Percentiles rank a stretch among this genome's conserved stretches.
phyloP scores from a whole-genome alignment of 179 eudicot genomes.

The Beta macrorhiza region DNA sequence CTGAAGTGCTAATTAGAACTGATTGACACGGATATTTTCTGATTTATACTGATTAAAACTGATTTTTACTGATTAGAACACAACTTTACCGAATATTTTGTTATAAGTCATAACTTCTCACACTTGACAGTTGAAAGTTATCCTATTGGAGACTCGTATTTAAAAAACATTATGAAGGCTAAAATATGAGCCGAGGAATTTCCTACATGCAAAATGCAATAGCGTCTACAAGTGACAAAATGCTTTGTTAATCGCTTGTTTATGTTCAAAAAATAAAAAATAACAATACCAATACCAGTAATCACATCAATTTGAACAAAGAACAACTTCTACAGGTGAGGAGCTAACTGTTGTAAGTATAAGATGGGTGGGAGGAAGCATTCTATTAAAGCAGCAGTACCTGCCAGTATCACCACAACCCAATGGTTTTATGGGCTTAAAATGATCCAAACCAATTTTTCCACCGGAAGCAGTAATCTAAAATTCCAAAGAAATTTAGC shows the following conservation, averaged over 20 bases:
- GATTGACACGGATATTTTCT: too few relatives aligned
- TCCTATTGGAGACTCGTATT: background rate
- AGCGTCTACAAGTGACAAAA: background rate
- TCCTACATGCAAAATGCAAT: background rate
- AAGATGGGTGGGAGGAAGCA: background rate
- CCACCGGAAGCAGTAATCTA: slow-evolving; percentile 41
- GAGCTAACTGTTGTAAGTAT: background rate
- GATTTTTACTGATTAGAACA: too few relatives aligned
- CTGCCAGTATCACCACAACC: slow-evolving; percentile 61
- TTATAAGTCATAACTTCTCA: too few relatives aligned
- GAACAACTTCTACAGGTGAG: background rate
- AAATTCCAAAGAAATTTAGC: slow-evolving; percentile 9
- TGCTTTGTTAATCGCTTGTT: background rate
- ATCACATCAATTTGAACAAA: background rate
- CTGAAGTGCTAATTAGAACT: too few relatives aligned
- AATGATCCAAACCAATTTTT: slow-evolving; percentile 43
- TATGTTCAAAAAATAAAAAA: background rate
- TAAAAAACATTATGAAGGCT: background rate
- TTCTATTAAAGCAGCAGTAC: slow-evolving; percentile 21
- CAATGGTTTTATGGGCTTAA: slow-evolving; percentile 53
- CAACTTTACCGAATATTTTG: too few relatives aligned
- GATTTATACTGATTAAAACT: too few relatives aligned
- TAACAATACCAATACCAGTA: background rate
- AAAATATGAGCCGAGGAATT: background rate
- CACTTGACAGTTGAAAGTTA: background rate